These are phyloP conservation scores for Rhizophora apiculata DNA, from an alignment of 345 rosid genomes.

Conservation along the genomic window DNA sequence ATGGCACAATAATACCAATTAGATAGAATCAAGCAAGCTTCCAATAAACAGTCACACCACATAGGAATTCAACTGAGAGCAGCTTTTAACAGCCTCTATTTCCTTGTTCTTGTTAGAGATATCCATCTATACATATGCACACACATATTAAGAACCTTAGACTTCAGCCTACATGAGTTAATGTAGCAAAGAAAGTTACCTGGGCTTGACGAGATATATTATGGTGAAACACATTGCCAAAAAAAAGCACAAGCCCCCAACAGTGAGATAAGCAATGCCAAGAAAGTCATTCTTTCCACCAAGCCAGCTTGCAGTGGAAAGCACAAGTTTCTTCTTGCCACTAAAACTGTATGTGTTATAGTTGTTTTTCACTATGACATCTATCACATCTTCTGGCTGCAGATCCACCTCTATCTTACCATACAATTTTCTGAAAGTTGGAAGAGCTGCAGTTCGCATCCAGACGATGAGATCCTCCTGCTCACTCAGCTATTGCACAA, in stretches of 20 bases:
- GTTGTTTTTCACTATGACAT: slow-evolving; percentile 60
- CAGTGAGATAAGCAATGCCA: slow-evolving; percentile 91
- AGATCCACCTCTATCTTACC: slow-evolving; percentile 92
- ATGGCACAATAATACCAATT: neutral
- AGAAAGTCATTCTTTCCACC: slow-evolving; percentile 98
- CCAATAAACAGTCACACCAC: neutral
- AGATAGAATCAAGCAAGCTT: neutral
- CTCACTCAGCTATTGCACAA: slow-evolving; percentile 64
- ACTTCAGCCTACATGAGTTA: too few species aligned
- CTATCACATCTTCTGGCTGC: slow-evolving; percentile 44
- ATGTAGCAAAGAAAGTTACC: slow-evolving; percentile 42
- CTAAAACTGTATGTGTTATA: slow-evolving; percentile 89
- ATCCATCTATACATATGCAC: too few species aligned
- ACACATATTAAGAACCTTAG: too few species aligned
- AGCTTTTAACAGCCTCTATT: too few species aligned
- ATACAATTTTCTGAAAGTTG: slow-evolving; percentile 91
- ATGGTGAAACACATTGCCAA: slow-evolving; percentile 75
- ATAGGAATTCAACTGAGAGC: slow-evolving; percentile 12
- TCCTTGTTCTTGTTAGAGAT: slow-evolving; percentile 18
- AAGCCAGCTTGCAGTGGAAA: slow-evolving; percentile 96
- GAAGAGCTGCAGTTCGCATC: slow-evolving; percentile 99
- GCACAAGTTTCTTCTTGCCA: slow-evolving; percentile 95
- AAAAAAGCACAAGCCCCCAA: slow-evolving; percentile 85
- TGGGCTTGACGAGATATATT: slow-evolving; percentile 83
- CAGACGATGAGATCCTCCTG: slow-evolving; percentile 95